Evolutionary conservation across 139 green algal species (phyloP).

Genomic region (Chlorella sp.): DNA sequence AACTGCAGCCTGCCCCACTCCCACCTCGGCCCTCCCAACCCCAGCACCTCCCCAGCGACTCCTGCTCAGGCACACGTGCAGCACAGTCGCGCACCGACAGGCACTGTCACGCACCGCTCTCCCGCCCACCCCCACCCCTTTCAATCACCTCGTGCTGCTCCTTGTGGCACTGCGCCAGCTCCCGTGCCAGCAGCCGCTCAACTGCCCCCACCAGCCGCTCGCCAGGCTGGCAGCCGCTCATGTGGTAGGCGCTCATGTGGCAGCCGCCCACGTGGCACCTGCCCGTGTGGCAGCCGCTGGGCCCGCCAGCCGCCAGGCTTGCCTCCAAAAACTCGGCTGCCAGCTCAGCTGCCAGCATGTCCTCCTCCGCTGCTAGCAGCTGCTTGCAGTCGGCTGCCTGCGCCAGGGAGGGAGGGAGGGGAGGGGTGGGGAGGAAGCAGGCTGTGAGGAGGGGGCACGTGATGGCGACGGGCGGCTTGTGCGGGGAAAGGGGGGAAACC

Average conservation of each 20-base stretch:
- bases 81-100: too few species aligned
- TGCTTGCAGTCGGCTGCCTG: too few species aligned
- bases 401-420: too few species aligned
- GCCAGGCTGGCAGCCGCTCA: not conserved
- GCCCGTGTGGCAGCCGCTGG: not conserved
- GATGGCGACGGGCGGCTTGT: too few species aligned
- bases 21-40: not conserved
- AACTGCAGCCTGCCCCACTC: not conserved
- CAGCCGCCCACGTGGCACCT: not conserved
- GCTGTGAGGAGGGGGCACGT: too few species aligned
- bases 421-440: too few species aligned
- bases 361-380: too few species aligned
- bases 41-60: too few species aligned
- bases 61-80: too few species aligned
- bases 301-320: not conserved
- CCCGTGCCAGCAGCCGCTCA: not conserved
- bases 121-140: too few species aligned
- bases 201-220: not conserved
- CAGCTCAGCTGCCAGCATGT: not conserved
- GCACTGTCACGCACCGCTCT: too few species aligned
- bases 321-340: not conserved
- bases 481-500: too few species aligned
- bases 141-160: not conserved
- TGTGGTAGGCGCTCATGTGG: not conserved
- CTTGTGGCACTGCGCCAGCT: not conserved